Evolutionary conservation across 2,329 filamentous ascomycete genomes (phyloP), one percentile per base, ranked within the genome.

Genomic region (Daldinia sp.): DNA sequence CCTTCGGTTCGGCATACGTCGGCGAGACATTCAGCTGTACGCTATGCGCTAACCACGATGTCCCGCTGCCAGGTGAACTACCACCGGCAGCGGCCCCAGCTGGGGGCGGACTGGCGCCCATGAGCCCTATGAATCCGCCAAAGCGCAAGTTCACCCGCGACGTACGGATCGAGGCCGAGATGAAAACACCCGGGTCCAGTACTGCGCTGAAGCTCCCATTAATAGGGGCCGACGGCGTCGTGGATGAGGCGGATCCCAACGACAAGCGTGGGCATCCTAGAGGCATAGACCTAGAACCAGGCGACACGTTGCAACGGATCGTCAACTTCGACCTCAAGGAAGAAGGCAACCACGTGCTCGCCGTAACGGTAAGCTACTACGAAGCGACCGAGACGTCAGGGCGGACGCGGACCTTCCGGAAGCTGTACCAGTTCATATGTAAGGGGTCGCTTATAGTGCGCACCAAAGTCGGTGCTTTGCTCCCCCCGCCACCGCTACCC

Each of bases 1-100:
- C 93, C 0, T 98, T 99, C 76, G 94, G 94, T 43, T 94, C 92
- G 10, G 94, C 94, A 7, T 97, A 97, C 76, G 94, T 98, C 17
- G 95, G 95, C 71, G 94, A 98, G 80, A 93, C 90, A 0, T 98
- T 99, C 78, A 90, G 90, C 67, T 99, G 95, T 78, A 97, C 94
- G 1, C 84, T 98, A 19, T 97, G 94, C 79, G 94, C 92, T n/a
- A 97, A 97, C 81, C 94, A 97, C 75, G 94, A 98, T 79, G 63
- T 79, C 79, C 45, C 72, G 8, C 73, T 71, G 19, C 61, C 69
- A 0, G 59, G 54, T 11, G 62, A 67, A 50, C 70, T 37, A 34
- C 61, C 19, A 29, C 58, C 34, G 1, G 19, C 48, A 1, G 30
- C 17, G 2, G 35, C 4, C 34, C 43, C 64, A 9, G 25, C 64